Base-by-base conservation (phyloP, 768 basidiomycete genomes). In the Phanerodontia chrysosporium region DNA sequence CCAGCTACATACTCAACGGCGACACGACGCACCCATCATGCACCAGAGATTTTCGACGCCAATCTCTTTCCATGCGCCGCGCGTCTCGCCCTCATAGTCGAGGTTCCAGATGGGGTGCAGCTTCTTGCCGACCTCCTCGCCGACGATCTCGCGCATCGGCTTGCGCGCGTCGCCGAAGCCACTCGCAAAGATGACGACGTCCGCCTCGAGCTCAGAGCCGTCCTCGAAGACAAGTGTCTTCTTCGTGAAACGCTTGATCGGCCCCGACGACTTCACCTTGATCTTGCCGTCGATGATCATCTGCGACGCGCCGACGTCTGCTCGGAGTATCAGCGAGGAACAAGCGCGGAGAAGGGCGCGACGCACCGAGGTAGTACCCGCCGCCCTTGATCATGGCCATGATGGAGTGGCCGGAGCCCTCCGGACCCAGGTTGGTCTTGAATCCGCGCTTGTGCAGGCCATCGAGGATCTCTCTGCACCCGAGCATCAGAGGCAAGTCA, bases 81-180 rank as follows among this genome's bases (percentile, higher is more conserved):
- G 74, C 25, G 84, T 63, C 66, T 89, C 86, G 2, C 86, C 85
- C 70, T 92, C 85, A 36, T 75, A 70, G 67, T 87, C 78, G 58
- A 90, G 65, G 42, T 87, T 82, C 89, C 87, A 84, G n/a, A 87
- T 87, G 69, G 21, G 78, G 74, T 55, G 78, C 39, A 85, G 73
- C 67, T 76, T 74, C 45, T 73, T 63, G 1, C 73, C 76, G 14
- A 83, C 67, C 24, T 78, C 76, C 1, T 77, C 70, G 0, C 81
- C 84, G 52, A 81, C 79, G 6, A 87, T 69, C 28, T 58, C 45
- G 48, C 61, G 61, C 29, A 62, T 58, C 32, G 61, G 61, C 22
- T 45, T 45, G 51, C 61, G 61, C n/a, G 57, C 21, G 46, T 62
- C 61, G 36, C 61, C 61, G 58, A 55, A 59, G 45, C 67, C 68